phyloP scores from a whole-genome alignment of 2,329 filamentous ascomycete species.

The Lecanicillium sp. region DNA sequence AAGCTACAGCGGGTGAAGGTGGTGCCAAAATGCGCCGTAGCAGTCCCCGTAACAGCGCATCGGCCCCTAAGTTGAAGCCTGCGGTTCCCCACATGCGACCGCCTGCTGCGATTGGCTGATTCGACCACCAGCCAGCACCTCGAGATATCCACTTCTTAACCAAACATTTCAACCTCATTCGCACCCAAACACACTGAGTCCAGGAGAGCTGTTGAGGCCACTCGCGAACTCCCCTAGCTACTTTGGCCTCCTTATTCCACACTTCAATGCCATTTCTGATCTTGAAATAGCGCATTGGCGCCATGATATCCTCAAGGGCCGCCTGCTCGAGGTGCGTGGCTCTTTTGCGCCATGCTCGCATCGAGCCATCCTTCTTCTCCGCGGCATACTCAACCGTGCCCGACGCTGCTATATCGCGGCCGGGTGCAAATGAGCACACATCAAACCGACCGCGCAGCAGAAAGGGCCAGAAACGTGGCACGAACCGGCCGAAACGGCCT shows the following conservation, averaged over 20 bases:
- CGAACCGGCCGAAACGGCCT: too few relatives aligned
- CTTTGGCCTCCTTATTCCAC: too few relatives aligned
- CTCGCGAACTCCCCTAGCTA: too few relatives aligned
- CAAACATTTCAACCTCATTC: neutral
- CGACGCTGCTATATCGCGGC: neutral
- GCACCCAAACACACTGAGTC: neutral
- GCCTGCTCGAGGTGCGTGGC: conserved; percentile 27
- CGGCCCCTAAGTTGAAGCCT: too few relatives aligned
- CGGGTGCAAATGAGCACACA: too few relatives aligned
- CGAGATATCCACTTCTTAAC: too few relatives aligned
- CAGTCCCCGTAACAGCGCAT: too few relatives aligned
- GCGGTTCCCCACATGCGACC: too few relatives aligned
- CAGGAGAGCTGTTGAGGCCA: too few relatives aligned
- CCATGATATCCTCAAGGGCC: conserved; percentile 26
- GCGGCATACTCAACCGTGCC: conserved; percentile 1
- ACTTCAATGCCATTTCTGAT: neutral
- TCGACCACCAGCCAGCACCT: neutral
- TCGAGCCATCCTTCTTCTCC: conserved; percentile 5
- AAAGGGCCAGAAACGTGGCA: neutral
- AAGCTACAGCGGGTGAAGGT: too few relatives aligned
- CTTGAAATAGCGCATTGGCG: conserved; percentile 6
- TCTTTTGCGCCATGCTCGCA: conserved; percentile 14
- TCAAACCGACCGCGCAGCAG: neutral
- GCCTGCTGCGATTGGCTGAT: too few relatives aligned
- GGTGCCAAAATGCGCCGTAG: too few relatives aligned